A percentile compares a stretch with the other conserved stretches of the same genome.
Evolutionary conservation across 2,329 filamentous ascomycete genomes (phyloP).

Genomic region (Rhinocladiella similis): DNA sequence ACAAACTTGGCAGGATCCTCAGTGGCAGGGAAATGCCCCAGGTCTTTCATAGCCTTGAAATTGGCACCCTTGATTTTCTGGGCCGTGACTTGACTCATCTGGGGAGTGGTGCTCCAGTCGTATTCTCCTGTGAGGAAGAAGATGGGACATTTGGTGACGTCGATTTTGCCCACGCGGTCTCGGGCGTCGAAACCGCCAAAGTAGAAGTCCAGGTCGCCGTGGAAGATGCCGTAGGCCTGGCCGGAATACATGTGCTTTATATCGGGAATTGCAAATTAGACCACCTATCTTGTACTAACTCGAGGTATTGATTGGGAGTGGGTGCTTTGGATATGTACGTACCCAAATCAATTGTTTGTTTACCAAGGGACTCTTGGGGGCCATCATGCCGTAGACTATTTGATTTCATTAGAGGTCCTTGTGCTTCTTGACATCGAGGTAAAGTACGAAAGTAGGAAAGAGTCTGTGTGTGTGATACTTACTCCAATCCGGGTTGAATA

Average conservation of each 20-base stretch:
- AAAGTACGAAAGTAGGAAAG: background rate
- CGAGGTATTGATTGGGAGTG: no score
- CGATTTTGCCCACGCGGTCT: slow-evolving; percentile 44
- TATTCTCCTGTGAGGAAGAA: slow-evolving; percentile 50
- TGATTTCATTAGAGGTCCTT: no score
- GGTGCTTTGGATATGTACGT: no score
- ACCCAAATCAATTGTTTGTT: slow-evolving; percentile 50
- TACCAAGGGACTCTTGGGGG: slow-evolving; percentile 44
- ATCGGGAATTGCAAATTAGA: no score
- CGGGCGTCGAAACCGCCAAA: slow-evolving; percentile 53
- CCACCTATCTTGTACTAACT: no score
- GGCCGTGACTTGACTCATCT: slow-evolving; percentile 48
- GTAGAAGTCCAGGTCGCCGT: slow-evolving; percentile 54
- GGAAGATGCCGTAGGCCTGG: slow-evolving; percentile 55
- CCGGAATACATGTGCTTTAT: slow-evolving; percentile 46
- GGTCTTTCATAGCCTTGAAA: slow-evolving; percentile 46
- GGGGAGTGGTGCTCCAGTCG: slow-evolving; percentile 22
- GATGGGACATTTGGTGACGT: slow-evolving; percentile 51
- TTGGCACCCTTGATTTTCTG: slow-evolving; percentile 49
- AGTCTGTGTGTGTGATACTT: background rate
- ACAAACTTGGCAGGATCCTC: slow-evolving; percentile 45
- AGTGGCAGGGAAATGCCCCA: slow-evolving; percentile 51
- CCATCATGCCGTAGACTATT: slow-evolving; percentile 49
- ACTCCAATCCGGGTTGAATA: slow-evolving; percentile 50
- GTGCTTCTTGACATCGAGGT: no score